phyloP scores from a whole-genome alignment of 202 grass and related monocot species.

The Sporobolus alterniflorus region DNA sequence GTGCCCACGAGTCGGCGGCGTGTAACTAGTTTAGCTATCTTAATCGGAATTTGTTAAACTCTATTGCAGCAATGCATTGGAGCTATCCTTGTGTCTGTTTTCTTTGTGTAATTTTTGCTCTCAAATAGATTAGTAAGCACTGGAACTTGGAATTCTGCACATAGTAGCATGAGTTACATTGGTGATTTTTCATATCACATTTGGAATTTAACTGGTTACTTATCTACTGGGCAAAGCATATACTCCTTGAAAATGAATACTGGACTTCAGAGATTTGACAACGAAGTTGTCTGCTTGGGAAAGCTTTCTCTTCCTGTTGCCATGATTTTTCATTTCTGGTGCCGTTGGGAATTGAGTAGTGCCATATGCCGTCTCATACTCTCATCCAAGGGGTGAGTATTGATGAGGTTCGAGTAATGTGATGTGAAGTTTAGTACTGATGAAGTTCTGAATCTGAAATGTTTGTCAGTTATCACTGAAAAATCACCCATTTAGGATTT shows the following conservation, averaged over 20 bases:
- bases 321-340: background rate
- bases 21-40: slow-evolving; percentile 22
- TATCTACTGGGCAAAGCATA: background rate
- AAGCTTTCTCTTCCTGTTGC: background rate
- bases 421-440: background rate
- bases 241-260: background rate
- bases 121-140: background rate
- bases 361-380: background rate
- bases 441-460: background rate
- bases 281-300: background rate
- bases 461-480: background rate
- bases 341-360: background rate
- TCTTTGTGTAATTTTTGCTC: slow-evolving; percentile 1
- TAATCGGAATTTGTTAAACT: slow-evolving; percentile 21
- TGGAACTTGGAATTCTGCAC: background rate
- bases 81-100: background rate
- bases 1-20: background rate
- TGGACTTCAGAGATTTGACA: background rate
- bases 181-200: background rate
- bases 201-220: slow-evolving; percentile 5
- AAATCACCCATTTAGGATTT: background rate
- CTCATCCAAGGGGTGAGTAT: background rate
- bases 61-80: slow-evolving; percentile 13
- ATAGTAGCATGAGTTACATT: slow-evolving; percentile 1
- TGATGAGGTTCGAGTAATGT: background rate